Conservation (phyloP, 176 grass and related monocot genomes). For the Musa troglodytarum region DNA sequence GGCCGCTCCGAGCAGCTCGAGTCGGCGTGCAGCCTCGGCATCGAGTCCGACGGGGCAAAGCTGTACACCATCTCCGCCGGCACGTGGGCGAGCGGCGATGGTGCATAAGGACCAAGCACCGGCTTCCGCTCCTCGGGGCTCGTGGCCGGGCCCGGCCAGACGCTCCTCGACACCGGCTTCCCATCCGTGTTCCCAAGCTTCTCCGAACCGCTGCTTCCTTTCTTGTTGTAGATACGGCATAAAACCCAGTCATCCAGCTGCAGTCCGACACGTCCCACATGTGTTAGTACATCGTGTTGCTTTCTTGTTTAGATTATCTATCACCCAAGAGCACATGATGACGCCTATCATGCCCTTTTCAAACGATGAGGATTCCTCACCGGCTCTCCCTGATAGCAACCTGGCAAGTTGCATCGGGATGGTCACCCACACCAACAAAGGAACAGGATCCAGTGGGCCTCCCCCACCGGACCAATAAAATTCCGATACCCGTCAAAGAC, state of each 20-base stretch:
- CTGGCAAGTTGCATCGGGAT: neutral
- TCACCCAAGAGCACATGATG: no score
- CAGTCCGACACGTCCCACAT: neutral
- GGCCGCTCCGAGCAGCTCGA: conserved; percentile 92
- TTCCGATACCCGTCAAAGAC: no score
- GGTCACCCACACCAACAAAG: no score
- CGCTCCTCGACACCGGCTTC: conserved; percentile 28
- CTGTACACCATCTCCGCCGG: conserved; percentile 52
- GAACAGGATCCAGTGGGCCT: no score
- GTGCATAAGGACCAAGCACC: neutral
- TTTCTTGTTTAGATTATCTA: no score
- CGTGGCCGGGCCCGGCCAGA: neutral
- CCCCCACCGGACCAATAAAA: no score
- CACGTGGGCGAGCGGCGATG: conserved; percentile 4
- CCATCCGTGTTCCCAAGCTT: conserved; percentile 37
- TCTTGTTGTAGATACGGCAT: conserved; percentile 21
- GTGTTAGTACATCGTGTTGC: no score
- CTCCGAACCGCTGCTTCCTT: conserved; percentile 29
- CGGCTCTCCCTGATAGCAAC: neutral
- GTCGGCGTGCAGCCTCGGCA: conserved; percentile 85
- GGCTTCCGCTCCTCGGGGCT: conserved; percentile 12
- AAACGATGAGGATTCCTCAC: no score
- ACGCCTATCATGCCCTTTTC: no score
- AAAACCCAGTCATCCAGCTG: conserved; percentile 22
- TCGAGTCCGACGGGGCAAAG: conserved; percentile 70